phyloP scores from a whole-genome alignment of 2,329 filamentous ascomycete species.

The Neospermospora avenae region DNA sequence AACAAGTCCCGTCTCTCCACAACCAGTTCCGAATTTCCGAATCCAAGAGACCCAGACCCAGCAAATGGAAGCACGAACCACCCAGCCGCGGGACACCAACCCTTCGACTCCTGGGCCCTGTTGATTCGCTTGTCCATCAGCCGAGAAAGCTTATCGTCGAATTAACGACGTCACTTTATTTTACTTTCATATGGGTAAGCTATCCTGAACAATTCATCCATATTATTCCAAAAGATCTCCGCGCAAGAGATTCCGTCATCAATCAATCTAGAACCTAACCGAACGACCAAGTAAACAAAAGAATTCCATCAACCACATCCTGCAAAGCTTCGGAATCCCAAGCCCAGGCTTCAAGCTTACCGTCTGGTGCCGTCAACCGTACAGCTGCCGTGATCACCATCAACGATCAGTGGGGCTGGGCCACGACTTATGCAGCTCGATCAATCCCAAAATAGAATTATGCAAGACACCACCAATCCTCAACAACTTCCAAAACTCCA shows the following conservation, averaged over 20 bases:
- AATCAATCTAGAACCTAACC: too few species aligned
- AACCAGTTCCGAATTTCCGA: neutral
- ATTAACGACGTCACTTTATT: neutral
- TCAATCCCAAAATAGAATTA: conserved; percentile 2
- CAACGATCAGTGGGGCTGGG: neutral
- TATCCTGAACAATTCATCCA: neutral
- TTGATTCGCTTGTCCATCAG: neutral
- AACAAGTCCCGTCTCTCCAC: too few species aligned
- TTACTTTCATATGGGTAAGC: neutral
- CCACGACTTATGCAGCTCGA: neutral
- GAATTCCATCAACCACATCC: too few species aligned
- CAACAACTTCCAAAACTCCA: neutral
- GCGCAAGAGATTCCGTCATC: too few species aligned
- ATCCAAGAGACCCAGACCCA: neutral
- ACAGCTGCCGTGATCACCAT: too few species aligned
- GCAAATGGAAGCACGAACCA: neutral
- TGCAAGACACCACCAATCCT: neutral
- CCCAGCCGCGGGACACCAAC: neutral
- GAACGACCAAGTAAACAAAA: too few species aligned
- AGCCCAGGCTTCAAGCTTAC: too few species aligned
- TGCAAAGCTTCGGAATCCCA: too few species aligned
- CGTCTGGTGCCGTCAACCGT: too few species aligned
- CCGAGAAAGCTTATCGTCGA: conserved; percentile 4
- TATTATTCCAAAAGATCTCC: too few species aligned
- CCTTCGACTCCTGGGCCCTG: neutral